Evolutionary conservation across 2,329 filamentous ascomycete genomes (phyloP), one percentile per base, ranked within the genome.

Genomic region (Fusarium sp.): DNA sequence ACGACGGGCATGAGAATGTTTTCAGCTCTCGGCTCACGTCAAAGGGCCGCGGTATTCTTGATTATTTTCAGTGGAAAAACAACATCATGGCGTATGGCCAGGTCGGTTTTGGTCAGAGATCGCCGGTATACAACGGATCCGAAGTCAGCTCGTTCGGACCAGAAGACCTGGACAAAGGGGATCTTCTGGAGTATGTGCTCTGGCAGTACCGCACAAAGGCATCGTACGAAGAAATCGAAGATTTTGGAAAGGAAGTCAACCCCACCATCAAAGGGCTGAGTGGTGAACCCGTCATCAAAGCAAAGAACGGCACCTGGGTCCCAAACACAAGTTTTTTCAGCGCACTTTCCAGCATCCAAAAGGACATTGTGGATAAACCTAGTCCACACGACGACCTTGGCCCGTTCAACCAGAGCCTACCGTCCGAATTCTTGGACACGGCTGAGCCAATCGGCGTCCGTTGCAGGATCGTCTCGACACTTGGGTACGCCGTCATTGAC

Each of bases 311-410:
- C 1, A 34, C 46, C 7, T 50, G 6, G 2, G 4, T 50, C 6
- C 27, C 47, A 23, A 50, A 50, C 30, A 50, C 47, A 6, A 36
- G 12, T 10, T 50, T 50, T 36, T 50, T 50, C 47, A 31, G 47
- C 7, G 12, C 47, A 7, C 47, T 50, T 13, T 50, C 47, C 47
- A 27, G 36, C 1, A 50, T 36, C 16, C 47, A 36, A 6, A 50
- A 36, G 30, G 23, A 50, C 30, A 50, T 50, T 13, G 8, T 31
- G 7, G 30, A 36, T 4, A 23, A 11, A 4, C 13, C 18, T 11
- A 4, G 4, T 3, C 30, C 36, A 10, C 36, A 18, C 7, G 16
- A 8, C 5, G 47, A 50, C 12, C 46, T 18, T 13, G 46, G 46
- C 13, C 46, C 46, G 1, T 48, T 48, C 8, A 48, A 48, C 15